Evolutionary conservation across 1,284 basidiomycete genomes (phyloP).

Genomic region (Marasmius fiardii): DNA sequence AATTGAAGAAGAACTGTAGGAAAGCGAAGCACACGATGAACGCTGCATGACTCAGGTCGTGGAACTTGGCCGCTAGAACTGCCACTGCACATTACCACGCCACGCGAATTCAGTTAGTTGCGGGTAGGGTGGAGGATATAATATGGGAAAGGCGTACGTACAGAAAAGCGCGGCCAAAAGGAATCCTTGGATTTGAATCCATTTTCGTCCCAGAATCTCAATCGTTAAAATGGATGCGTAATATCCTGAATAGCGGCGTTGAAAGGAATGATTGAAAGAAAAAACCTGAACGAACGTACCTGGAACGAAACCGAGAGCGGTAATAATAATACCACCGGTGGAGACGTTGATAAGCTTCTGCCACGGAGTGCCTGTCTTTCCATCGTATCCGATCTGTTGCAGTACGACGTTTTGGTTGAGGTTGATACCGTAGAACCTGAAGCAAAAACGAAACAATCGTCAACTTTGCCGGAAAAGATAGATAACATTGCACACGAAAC

Average conservation of each 20-base stretch:
- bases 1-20: conserved; percentile 57
- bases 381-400: conserved; percentile 50
- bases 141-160: conserved; percentile 23
- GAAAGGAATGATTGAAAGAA: conserved; percentile 19
- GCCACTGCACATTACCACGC: too few species aligned
- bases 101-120: too few species aligned
- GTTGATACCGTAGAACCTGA: conserved; percentile 63
- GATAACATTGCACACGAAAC: not conserved
- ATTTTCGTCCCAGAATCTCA: conserved; percentile 58
- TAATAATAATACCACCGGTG: conserved; percentile 51
- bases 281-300: conserved; percentile 30
- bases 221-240: conserved; percentile 56
- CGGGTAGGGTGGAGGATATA: not conserved
- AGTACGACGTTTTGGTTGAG: conserved; percentile 61
- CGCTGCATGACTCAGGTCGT: conserved; percentile 45
- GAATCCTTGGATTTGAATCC: conserved; percentile 69
- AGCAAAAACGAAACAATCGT: conserved; percentile 1
- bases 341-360: conserved; percentile 49
- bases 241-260: too few species aligned
- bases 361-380: conserved; percentile 45
- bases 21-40: conserved; percentile 62
- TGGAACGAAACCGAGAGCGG: conserved; percentile 60
- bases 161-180: conserved; percentile 53
- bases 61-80: conserved; percentile 55
- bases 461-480: not conserved